phyloP scores from a whole-genome alignment of 768 basidiomycete species.

The Clitopilus hobsonii region DNA sequence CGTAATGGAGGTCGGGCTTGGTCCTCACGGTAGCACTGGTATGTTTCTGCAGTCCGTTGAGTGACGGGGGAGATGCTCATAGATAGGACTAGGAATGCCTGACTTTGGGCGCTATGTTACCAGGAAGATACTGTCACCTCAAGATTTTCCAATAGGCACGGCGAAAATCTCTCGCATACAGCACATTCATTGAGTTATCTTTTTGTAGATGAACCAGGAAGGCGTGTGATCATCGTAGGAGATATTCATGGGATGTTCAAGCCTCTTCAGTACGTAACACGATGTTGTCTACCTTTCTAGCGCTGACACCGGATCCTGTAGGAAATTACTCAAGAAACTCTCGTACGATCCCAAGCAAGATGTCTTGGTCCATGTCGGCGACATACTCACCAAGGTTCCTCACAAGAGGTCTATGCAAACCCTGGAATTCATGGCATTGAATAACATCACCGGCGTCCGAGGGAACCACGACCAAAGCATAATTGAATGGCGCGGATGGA shows the following conservation, averaged over 20 bases:
- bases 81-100: conserved; percentile 32
- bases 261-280: conserved; percentile 55
- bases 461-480: conserved; percentile 94
- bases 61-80: background rate
- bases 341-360: conserved; percentile 59
- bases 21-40: conserved; percentile 1
- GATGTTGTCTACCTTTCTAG: conserved; percentile 1
- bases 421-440: conserved; percentile 56
- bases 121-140: conserved; percentile 34
- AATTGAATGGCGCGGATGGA: conserved; percentile 87
- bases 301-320: conserved; percentile 22
- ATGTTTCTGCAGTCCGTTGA: background rate
- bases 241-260: conserved; percentile 84
- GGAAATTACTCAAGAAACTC: conserved; percentile 58
- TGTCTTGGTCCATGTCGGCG: conserved; percentile 78
- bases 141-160: conserved; percentile 55
- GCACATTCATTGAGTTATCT: background rate
- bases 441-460: conserved; percentile 72
- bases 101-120: conserved; percentile 52
- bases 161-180: background rate
- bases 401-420: conserved; percentile 57
- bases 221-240: conserved; percentile 73
- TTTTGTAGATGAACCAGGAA: conserved; percentile 39
- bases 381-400: conserved; percentile 70
- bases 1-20: background rate